Conservation (phyloP, 176 grass and related monocot genomes). For the Triticum dicoccoides region DNA sequence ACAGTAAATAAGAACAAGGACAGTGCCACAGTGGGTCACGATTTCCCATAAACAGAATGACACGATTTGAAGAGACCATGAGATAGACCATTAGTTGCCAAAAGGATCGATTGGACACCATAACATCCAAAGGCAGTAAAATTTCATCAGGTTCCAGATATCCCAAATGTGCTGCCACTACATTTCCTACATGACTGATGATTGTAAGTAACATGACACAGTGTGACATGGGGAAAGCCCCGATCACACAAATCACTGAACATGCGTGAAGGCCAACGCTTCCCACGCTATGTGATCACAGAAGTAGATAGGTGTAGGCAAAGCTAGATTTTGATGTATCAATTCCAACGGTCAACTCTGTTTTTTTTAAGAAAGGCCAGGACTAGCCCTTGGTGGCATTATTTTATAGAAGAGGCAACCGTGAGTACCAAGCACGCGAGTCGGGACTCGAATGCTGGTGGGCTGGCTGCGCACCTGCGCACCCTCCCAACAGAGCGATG, state of each 20-base stretch:
- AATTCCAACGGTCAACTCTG: not conserved
- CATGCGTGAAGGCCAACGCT: not conserved
- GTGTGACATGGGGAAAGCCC: too few relatives aligned
- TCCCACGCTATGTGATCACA: not conserved
- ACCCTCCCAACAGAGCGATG: too few relatives aligned
- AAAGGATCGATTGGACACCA: conserved; percentile 48
- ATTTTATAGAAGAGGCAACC: too few relatives aligned
- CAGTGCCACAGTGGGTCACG: too few relatives aligned
- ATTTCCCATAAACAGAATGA: too few relatives aligned
- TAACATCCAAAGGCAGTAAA: not conserved
- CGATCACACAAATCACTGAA: not conserved
- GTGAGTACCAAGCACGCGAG: too few relatives aligned
- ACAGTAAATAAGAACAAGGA: too few relatives aligned
- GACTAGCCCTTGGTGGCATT: too few relatives aligned
- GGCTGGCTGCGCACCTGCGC: too few relatives aligned
- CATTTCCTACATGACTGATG: not conserved
- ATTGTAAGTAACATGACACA: not conserved
- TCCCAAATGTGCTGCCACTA: not conserved
- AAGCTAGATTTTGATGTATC: not conserved
- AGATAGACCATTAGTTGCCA: not conserved
- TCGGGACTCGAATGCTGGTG: too few relatives aligned
- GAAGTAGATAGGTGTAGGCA: not conserved
- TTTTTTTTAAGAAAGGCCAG: too few relatives aligned
- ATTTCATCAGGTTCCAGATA: conserved; percentile 40
- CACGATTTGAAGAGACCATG: too few relatives aligned